Base-by-base conservation (phyloP, 306 rosid genomes). In the Aeschynomene evenia region DNA sequence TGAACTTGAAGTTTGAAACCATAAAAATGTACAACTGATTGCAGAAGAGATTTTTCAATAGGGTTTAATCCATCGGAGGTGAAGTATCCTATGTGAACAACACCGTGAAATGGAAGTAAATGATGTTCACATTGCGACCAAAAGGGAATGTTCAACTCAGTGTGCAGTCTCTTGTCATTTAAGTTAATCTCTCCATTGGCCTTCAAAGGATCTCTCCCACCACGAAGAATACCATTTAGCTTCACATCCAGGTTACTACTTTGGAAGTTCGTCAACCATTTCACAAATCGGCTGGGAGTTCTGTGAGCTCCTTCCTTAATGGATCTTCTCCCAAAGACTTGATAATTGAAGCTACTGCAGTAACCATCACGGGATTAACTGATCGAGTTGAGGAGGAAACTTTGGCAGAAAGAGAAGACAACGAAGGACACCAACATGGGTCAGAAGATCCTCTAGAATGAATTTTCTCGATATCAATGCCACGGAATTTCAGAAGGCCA, bases 41-140 rank as follows among this genome's bases (percentile, higher is more conserved):
- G 94, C 39, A 95, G 21, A 52, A 84, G 85, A 29, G 96, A 81
- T 75, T 82, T 89, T 76, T 83, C 85, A 0, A 87, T 68, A 16
- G 89, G 87, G 66, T 58, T 77, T 63, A 74, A 76, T 68, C 86
- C 91, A 16, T 77, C 84, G 0, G 73, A 53, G 46, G 77, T 22
- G 57, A 91, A 68, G 70, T 76, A 91, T 57, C 99, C 99, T 28
- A 95, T 58, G 60, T 95, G 97, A 71, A 87, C 96, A 11, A 89
- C 96, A 18, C 97, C 99, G 9, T 91, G 87, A 70, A 95, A 95
- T 63, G 99, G 99, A 73, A 95, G 97, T 58, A 95, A 79, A 73
- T 95, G 99, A 70, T 89, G 97, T 83, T 95, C 99, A 23, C 99
- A 95, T 48, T 87, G 99, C 50, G 99, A 91, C 97, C 96, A 95